These are phyloP conservation scores for Aspergillus pseudoterreus DNA, from an alignment of 2,329 filamentous ascomycete genomes.

Conservation along the genomic window DNA sequence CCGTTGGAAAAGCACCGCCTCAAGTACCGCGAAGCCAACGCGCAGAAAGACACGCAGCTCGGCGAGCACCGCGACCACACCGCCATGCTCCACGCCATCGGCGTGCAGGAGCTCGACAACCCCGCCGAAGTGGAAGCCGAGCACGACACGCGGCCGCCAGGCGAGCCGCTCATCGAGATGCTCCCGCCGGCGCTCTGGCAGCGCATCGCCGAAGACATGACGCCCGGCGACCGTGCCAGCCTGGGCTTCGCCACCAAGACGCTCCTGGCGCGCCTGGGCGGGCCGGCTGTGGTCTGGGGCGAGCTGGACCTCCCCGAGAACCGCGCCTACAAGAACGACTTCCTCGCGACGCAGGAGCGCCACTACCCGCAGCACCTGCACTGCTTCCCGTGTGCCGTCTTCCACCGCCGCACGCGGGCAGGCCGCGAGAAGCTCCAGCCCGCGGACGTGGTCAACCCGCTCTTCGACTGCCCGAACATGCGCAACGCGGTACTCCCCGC, in stretches of 20 bases:
- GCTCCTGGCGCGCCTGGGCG: slow-evolving; percentile 44
- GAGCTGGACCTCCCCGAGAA: slow-evolving; percentile 43
- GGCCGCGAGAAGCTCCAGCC: slow-evolving; percentile 54
- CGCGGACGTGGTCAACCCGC: slow-evolving; percentile 52
- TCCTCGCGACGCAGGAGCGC: slow-evolving; percentile 51
- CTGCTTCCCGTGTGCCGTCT: slow-evolving; percentile 56
- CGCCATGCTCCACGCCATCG: slow-evolving; percentile 32
- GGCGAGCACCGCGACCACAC: slow-evolving; percentile 37
- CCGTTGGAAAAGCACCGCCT: slow-evolving; percentile 32
- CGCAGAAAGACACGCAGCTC: slow-evolving; percentile 31
- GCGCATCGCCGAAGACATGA: slow-evolving; percentile 39
- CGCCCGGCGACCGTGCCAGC: slow-evolving; percentile 46
- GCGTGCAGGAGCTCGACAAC: slow-evolving; percentile 28
- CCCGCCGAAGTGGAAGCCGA: slow-evolving; percentile 13
- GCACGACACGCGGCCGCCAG: slow-evolving; percentile 26
- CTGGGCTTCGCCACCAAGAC: slow-evolving; percentile 49
- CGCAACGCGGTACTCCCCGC: slow-evolving; percentile 46
- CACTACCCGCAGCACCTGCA: slow-evolving; percentile 54
- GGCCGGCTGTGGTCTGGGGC: slow-evolving; percentile 34
- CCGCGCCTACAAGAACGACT: slow-evolving; percentile 44
- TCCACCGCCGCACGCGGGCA: slow-evolving; percentile 52
- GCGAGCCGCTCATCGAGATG: slow-evolving; percentile 43
- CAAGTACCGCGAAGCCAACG: slow-evolving; percentile 28
- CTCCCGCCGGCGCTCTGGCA: slow-evolving; percentile 48
- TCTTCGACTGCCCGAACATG: slow-evolving; percentile 55